phyloP scores from a whole-genome alignment of 2,329 filamentous ascomycete genomes.

The Talaromyces pinophilus region DNA sequence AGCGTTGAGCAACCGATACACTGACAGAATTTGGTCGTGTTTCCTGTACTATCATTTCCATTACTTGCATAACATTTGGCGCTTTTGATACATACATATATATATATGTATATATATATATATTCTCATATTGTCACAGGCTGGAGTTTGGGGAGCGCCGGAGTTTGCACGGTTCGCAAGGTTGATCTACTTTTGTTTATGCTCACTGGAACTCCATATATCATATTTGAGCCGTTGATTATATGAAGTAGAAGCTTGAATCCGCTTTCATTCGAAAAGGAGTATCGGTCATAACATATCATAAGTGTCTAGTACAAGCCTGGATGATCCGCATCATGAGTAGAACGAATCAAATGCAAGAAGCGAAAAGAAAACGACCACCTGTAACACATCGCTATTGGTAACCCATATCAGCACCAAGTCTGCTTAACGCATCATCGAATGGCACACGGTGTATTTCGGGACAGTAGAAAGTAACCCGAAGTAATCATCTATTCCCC shows the following conservation, averaged over 20 bases:
- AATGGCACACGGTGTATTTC: neutral
- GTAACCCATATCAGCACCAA: neutral
- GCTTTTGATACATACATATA: neutral
- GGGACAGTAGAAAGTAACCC: neutral
- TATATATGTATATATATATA: neutral
- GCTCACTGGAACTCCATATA: neutral
- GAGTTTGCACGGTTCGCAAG: neutral
- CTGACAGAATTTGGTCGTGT: neutral
- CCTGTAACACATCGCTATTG: neutral
- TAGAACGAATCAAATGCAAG: constrained; percentile 1
- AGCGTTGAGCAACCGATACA: neutral
- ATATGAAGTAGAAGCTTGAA: neutral
- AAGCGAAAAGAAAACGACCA: neutral
- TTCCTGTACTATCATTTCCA: neutral
- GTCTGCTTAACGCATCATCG: neutral
- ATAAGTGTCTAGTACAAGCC: constrained; percentile 18
- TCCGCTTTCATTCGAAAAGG: constrained; percentile 1
- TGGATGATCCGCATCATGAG: neutral
- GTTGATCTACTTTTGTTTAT: neutral
- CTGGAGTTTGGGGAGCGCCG: neutral
- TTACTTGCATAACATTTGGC: constrained; percentile 8
- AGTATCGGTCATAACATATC: constrained; percentile 18
- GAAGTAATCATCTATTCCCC: constrained; percentile 47
- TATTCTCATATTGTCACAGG: neutral
- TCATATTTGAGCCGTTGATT: neutral